Evolutionary conservation across 2,329 filamentous ascomycete genomes (phyloP).

Genomic region (Xylariaceae sp.): DNA sequence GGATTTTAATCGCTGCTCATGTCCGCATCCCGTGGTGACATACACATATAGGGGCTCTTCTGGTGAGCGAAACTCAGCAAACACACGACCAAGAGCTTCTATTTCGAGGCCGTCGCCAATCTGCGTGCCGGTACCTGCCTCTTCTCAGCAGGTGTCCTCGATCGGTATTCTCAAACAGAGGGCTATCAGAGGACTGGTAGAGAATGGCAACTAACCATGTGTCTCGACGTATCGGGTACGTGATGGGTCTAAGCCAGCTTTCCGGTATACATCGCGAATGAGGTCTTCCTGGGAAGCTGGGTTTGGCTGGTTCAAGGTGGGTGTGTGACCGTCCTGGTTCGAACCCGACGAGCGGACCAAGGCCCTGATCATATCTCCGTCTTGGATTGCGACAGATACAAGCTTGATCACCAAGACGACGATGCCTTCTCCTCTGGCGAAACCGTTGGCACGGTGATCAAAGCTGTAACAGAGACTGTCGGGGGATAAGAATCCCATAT

Average conservation of each 20-base stretch:
- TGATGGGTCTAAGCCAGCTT: conserved; percentile 13
- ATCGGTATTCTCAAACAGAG: not conserved
- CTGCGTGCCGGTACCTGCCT: conserved; percentile 32
- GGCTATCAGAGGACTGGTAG: no score
- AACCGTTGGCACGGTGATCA: conserved; percentile 22
- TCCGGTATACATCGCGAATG: conserved; percentile 26
- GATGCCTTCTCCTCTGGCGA: conserved; percentile 43
- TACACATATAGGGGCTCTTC: conserved; percentile 21
- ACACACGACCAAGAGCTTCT: conserved; percentile 26
- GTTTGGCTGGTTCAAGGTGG: conserved; percentile 21
- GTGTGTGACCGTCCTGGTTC: conserved; percentile 24
- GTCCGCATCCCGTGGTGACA: no score
- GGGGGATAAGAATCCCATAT: conserved; percentile 32
- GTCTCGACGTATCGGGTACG: conserved; percentile 25
- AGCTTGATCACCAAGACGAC: conserved; percentile 43
- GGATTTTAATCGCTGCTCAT: no score
- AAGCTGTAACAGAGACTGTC: conserved; percentile 21
- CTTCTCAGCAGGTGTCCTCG: conserved; percentile 1
- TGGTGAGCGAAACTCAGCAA: conserved; percentile 11
- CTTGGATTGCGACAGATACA: conserved; percentile 36
- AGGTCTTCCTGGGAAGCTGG: conserved; percentile 23
- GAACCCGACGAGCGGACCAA: conserved; percentile 26
- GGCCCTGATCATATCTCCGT: conserved; percentile 31
- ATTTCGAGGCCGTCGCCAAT: conserved; percentile 35
- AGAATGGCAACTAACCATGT: conserved; percentile 16